Conservation (phyloP, 768 basidiomycete species). For the Suillus spraguei region DNA sequence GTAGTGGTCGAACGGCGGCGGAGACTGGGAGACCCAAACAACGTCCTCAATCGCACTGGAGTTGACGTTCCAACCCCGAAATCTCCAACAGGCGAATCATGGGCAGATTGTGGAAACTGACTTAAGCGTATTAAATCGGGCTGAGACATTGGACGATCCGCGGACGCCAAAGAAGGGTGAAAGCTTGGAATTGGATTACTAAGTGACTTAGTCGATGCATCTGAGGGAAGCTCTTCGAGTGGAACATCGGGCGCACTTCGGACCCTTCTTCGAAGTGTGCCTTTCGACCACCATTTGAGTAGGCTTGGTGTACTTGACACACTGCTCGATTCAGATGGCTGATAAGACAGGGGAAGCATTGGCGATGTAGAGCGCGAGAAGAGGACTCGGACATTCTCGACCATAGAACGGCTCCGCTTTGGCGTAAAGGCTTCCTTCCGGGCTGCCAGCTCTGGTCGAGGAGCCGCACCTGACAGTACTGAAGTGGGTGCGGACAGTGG, state of each 20-base stretch:
- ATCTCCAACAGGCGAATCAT: slow-evolving; percentile 19
- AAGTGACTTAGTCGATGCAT: slow-evolving; percentile 29
- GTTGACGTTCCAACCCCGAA: slow-evolving; percentile 24
- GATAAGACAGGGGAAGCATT: slow-evolving; percentile 31
- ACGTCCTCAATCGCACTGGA: slow-evolving; percentile 16
- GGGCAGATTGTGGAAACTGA: slow-evolving; percentile 17
- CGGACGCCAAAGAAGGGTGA: slow-evolving; percentile 16
- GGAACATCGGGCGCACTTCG: slow-evolving; percentile 55
- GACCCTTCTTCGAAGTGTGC: slow-evolving; percentile 50
- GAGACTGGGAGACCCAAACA: slow-evolving; percentile 17
- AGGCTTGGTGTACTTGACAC: slow-evolving; percentile 35
- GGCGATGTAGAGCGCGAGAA: slow-evolving; percentile 55
- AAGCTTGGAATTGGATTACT: slow-evolving; percentile 16
- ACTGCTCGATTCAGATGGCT: slow-evolving; percentile 28
- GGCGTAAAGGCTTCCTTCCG: slow-evolving; percentile 32
- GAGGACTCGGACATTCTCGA: slow-evolving; percentile 62
- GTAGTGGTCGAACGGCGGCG: slow-evolving; percentile 24
- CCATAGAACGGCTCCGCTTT: slow-evolving; percentile 54
- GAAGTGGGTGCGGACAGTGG: slow-evolving; percentile 19
- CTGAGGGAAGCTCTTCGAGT: slow-evolving; percentile 28
- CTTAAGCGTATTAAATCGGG: slow-evolving; percentile 31
- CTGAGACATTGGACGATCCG: slow-evolving; percentile 32
- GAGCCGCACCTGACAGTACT: slow-evolving; percentile 19
- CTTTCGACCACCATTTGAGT: slow-evolving; percentile 52
- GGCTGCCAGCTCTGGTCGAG: slow-evolving; percentile 30